Percentiles rank a stretch among this genome's conserved stretches.
Conservation (phyloP, 352 stramenopile genomes). For the Thalassiosira mediterranea region DNA sequence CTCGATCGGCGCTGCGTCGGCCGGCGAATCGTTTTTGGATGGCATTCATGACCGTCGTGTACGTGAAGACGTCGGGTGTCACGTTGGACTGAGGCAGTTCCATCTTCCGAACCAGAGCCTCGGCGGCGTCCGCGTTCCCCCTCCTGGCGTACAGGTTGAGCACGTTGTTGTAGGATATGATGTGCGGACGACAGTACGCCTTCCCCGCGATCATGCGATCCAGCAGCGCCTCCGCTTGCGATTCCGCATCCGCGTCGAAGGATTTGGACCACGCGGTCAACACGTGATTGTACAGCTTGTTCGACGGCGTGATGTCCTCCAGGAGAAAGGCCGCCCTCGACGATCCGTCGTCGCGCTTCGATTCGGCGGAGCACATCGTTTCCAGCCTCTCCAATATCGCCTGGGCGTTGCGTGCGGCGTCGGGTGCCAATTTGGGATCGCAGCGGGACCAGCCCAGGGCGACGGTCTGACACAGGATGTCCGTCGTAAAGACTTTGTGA, state of each 20-base stretch:
- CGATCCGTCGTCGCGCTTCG: not conserved
- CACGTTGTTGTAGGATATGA: slow-evolving; percentile 54
- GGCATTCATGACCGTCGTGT: slow-evolving; percentile 54
- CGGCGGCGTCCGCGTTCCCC: slow-evolving; percentile 25
- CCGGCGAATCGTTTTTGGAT: slow-evolving; percentile 46
- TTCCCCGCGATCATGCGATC: slow-evolving; percentile 22
- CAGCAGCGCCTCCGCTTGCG: slow-evolving; percentile 16
- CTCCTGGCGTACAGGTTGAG: slow-evolving; percentile 46
- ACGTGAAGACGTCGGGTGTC: slow-evolving; percentile 40
- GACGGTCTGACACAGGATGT: slow-evolving; percentile 44
- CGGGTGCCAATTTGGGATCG: slow-evolving; percentile 21
- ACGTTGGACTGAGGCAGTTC: slow-evolving; percentile 12
- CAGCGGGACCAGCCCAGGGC: slow-evolving; percentile 48
- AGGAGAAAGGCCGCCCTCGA: slow-evolving; percentile 15
- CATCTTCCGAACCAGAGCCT: slow-evolving; percentile 38
- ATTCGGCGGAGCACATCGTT: slow-evolving; percentile 15
- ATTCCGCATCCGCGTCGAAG: slow-evolving; percentile 31
- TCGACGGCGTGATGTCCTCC: slow-evolving; percentile 32
- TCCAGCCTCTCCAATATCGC: slow-evolving; percentile 40
- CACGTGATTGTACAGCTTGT: slow-evolving; percentile 46
- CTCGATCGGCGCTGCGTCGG: slow-evolving; percentile 1
- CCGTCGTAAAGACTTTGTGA: slow-evolving; percentile 15
- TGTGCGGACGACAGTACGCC: slow-evolving; percentile 28
- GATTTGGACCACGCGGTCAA: slow-evolving; percentile 47
- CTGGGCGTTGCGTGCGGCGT: slow-evolving; percentile 38